Evolutionary conservation across 139 green algal genomes (phyloP).

Genomic region (Tetraselmis striata): DNA sequence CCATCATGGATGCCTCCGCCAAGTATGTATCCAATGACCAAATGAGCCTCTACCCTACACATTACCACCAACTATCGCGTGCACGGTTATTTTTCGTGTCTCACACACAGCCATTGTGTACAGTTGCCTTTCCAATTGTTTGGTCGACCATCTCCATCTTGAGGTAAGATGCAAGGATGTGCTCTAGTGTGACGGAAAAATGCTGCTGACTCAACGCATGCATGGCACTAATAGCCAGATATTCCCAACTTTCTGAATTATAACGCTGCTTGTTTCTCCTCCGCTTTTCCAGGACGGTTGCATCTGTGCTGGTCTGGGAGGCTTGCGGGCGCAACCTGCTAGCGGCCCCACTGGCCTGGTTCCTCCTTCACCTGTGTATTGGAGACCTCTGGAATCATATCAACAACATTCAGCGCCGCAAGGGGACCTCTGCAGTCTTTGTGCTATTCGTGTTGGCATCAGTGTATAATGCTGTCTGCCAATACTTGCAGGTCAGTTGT

Average conservation of each 20-base stretch:
- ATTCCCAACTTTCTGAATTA: too few relatives aligned
- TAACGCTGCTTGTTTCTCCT: neutral
- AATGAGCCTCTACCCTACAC: too few relatives aligned
- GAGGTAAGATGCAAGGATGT: too few relatives aligned
- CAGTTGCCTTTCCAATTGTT: neutral
- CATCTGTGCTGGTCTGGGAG: neutral
- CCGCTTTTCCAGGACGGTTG: neutral
- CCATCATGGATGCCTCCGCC: neutral
- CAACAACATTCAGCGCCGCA: neutral
- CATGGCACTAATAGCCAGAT: too few relatives aligned
- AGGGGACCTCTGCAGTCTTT: neutral
- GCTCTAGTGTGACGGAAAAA: too few relatives aligned
- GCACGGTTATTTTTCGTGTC: too few relatives aligned
- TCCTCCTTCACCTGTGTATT: neutral
- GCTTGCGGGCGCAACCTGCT: neutral
- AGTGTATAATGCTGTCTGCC: neutral
- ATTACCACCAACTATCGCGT: too few relatives aligned
- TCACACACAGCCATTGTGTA: too few relatives aligned
- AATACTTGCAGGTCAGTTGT: neutral
- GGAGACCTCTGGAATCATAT: neutral
- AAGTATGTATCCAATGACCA: neutral
- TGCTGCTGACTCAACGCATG: too few relatives aligned
- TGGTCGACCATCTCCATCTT: neutral
- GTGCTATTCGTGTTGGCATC: neutral
- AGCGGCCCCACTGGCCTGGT: neutral